Conservation (phyloP, 495 filamentous ascomycete species). For the Annulohypoxylon nitens region DNA sequence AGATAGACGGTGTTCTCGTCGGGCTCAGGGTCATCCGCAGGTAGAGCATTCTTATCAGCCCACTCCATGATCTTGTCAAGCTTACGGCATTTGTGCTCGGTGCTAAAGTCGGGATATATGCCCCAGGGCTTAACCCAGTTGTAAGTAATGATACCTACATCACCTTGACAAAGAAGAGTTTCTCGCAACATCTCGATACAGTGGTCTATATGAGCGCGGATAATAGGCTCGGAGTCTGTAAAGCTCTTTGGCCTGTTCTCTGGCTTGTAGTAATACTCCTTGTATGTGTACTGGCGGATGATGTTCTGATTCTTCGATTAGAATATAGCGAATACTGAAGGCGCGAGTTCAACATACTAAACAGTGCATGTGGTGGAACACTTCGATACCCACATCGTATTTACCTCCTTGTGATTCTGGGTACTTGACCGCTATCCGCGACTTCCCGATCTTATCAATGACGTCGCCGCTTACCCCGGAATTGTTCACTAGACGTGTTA, state of each 20-base stretch:
- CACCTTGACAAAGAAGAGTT: constrained; percentile 15
- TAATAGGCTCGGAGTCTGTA: constrained; percentile 2
- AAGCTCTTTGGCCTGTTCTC: constrained; percentile 10
- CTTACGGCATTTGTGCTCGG: constrained; percentile 21
- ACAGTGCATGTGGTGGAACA: constrained; percentile 30
- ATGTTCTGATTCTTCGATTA: constrained; percentile 4
- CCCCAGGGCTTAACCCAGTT: constrained; percentile 27
- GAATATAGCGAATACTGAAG: neutral
- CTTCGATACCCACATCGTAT: constrained; percentile 23
- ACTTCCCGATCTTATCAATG: constrained; percentile 18
- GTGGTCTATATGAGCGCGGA: constrained; percentile 10
- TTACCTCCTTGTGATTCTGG: constrained; percentile 20
- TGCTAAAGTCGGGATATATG: constrained; percentile 21
- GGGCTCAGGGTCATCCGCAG: constrained; percentile 14
- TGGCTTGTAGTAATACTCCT: constrained; percentile 6
- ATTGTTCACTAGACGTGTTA: constrained; percentile 8
- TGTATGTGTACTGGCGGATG: constrained; percentile 18
- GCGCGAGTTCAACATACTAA: neutral
- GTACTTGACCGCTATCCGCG: constrained; percentile 16
- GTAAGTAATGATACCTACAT: constrained; percentile 27
- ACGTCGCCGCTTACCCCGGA: constrained; percentile 5
- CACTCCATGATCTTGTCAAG: constrained; percentile 27
- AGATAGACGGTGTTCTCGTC: constrained; percentile 22
- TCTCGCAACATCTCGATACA: constrained; percentile 20
- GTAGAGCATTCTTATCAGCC: constrained; percentile 23